Percentiles rank a stretch among this genome's conserved stretches.
Evolutionary conservation across 352 stramenopile genomes (phyloP).

Genomic region (Aphanomyces euteiches): DNA sequence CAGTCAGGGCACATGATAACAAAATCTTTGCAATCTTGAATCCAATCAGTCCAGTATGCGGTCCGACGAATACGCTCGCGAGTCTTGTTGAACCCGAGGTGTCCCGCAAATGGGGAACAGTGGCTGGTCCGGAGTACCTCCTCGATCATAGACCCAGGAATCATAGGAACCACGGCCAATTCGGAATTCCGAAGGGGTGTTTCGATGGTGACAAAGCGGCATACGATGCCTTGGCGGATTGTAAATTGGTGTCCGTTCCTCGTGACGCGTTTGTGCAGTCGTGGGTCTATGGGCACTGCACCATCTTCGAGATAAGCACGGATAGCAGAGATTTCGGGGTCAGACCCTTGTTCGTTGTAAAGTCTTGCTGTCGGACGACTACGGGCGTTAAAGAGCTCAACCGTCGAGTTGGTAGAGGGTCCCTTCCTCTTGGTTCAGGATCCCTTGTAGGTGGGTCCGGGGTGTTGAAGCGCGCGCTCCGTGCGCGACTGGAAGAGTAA

Average conservation of each 20-base stretch:
- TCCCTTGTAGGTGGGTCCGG: no score
- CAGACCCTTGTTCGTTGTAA: no score
- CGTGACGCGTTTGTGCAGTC: neutral
- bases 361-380: no score
- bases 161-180: neutral
- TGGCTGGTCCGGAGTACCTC: neutral
- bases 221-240: neutral
- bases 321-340: neutral
- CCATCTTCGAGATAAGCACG: neutral
- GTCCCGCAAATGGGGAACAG: neutral
- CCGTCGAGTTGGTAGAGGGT: no score
- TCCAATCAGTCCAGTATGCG: conserved; percentile 1
- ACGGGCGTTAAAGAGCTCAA: no score
- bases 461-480: no score
- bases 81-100: conserved; percentile 5
- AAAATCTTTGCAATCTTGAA: neutral
- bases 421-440: no score
- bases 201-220: neutral
- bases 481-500: no score
- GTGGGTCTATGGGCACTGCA: neutral
- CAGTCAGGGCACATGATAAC: neutral
- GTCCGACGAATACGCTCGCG: neutral
- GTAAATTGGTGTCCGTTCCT: neutral
- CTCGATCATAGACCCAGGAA: neutral
- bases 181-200: conserved; percentile 5